These are phyloP conservation scores for Inosperma sp. DNA, from an alignment of 768 basidiomycete genomes.

Conservation along the genomic window DNA sequence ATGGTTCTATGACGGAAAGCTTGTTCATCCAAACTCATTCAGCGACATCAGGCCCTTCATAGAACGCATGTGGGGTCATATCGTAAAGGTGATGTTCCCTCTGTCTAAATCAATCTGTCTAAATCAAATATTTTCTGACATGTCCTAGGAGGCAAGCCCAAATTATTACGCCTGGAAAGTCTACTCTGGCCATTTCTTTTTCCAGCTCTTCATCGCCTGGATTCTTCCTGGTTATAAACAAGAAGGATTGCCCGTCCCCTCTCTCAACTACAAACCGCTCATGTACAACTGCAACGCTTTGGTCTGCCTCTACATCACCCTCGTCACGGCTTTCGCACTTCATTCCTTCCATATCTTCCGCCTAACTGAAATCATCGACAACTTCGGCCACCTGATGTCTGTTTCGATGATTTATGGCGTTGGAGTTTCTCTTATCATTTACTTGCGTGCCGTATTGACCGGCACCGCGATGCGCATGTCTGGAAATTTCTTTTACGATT, in stretches of 20 bases:
- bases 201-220: constrained; percentile 87
- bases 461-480: constrained; percentile 89
- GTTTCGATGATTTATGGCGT: constrained; percentile 94
- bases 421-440: constrained; percentile 71
- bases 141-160: constrained; percentile 75
- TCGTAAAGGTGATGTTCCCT: constrained; percentile 53
- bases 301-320: constrained; percentile 75
- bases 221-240: constrained; percentile 90
- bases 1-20: constrained; percentile 88
- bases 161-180: constrained; percentile 86
- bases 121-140: background rate
- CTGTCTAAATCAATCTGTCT: no score
- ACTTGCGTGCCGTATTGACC: constrained; percentile 70
- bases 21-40: constrained; percentile 62
- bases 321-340: constrained; percentile 67
- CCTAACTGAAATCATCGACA: constrained; percentile 91
- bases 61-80: constrained; percentile 77
- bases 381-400: constrained; percentile 94
- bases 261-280: constrained; percentile 86
- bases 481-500: constrained; percentile 91
- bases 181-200: constrained; percentile 82
- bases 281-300: constrained; percentile 98
- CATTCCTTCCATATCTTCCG: constrained; percentile 83
- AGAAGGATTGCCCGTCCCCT: constrained; percentile 94
- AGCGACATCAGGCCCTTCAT: constrained; percentile 78